Conservation (phyloP, 495 filamentous ascomycete genomes). For the Aspergillus carlsbadensis region DNA sequence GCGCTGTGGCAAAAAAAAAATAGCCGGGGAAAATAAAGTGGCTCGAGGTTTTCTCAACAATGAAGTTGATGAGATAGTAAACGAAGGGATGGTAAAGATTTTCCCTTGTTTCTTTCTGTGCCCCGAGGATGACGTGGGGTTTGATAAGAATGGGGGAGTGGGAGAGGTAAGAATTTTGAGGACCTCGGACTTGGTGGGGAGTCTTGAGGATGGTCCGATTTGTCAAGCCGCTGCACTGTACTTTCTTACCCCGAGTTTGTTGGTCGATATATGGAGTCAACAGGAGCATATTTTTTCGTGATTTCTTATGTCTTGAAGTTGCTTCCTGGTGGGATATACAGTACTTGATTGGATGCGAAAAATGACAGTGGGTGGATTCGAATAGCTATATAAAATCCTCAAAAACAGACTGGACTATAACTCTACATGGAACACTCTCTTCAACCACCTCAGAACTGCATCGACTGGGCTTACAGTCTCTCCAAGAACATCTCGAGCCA, state of each 20-base stretch:
- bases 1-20: conserved; percentile 12
- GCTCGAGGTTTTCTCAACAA: neutral
- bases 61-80: conserved; percentile 6
- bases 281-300: neutral
- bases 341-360: neutral
- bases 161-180: conserved; percentile 26
- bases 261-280: neutral
- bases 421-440: conserved; percentile 25
- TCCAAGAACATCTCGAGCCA: conserved; percentile 27
- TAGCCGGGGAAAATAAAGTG: conserved; percentile 14
- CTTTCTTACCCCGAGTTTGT: neutral
- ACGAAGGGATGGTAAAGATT: conserved; percentile 16
- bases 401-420: conserved; percentile 12
- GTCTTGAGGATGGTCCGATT: conserved; percentile 15
- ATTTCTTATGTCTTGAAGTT: neutral
- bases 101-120: neutral
- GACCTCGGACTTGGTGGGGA: conserved; percentile 14
- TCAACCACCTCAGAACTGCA: conserved; percentile 34
- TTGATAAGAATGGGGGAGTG: conserved; percentile 17
- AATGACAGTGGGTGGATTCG: neutral
- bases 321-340: neutral
- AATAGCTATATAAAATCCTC: neutral
- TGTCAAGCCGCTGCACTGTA: conserved; percentile 13
- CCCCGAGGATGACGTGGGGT: conserved; percentile 19
- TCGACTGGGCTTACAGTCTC: conserved; percentile 19